Evolutionary conservation across 441 rosid species (phyloP).

Genomic region (Erysimum cheiri): DNA sequence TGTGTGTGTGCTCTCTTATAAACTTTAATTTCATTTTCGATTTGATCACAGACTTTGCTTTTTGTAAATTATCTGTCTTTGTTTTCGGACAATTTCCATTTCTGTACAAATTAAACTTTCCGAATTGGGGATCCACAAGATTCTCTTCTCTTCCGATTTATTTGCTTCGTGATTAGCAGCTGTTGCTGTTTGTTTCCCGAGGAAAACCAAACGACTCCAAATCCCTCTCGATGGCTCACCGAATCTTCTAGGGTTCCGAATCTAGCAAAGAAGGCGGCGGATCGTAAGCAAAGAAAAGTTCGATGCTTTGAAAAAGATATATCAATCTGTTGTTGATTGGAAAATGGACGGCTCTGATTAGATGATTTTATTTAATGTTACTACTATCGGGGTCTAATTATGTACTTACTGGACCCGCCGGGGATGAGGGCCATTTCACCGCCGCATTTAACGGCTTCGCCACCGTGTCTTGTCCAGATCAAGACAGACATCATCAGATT

Average conservation of each 20-base stretch:
- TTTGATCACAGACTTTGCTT: conserved; percentile 25
- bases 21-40: conserved; percentile 20
- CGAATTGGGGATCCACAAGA: conserved; percentile 11
- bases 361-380: not conserved
- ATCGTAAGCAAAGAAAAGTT: not conserved
- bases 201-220: not conserved
- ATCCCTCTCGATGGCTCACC: not conserved
- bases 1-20: conserved; percentile 16
- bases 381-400: not conserved
- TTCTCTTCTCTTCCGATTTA: not conserved
- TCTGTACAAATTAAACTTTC: conserved; percentile 29
- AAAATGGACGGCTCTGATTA: conserved; percentile 30
- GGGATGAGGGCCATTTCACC: conserved; percentile 11
- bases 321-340: conserved; percentile 17
- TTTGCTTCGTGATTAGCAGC: too few species aligned
- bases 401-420: conserved; percentile 12
- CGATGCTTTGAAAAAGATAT: not conserved
- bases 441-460: conserved; percentile 34
- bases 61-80: conserved; percentile 35
- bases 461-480: conserved; percentile 33
- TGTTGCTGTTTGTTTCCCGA: too few species aligned
- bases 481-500: conserved; percentile 20
- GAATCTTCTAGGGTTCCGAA: conserved; percentile 21
- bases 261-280: conserved; percentile 24
- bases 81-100: conserved; percentile 23